Evolutionary conservation across 495 filamentous ascomycete species (phyloP).

Genomic region (Thermothielavioides terrestris): DNA sequence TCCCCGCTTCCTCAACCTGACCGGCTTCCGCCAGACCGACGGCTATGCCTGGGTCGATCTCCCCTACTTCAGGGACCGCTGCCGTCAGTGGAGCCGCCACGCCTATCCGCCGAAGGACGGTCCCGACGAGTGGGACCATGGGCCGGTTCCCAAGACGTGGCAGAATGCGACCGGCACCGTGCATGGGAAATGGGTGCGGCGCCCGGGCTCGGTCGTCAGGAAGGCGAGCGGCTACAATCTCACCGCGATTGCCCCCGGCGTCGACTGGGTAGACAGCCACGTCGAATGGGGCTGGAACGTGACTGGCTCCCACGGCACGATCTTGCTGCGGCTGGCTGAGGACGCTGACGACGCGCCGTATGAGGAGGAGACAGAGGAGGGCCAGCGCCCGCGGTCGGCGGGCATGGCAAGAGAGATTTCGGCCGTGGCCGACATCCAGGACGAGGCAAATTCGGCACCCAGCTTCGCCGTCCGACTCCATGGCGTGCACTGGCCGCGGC

Average conservation of each 20-base stretch:
- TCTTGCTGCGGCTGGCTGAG: slow-evolving; percentile 44
- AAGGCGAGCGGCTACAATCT: slow-evolving; percentile 39
- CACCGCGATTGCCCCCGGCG: slow-evolving; percentile 35
- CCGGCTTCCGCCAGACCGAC: slow-evolving; percentile 64
- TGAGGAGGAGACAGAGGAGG: slow-evolving; percentile 13
- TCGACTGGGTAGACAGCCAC: slow-evolving; percentile 30
- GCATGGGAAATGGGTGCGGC: slow-evolving; percentile 65
- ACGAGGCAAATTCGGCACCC: slow-evolving; percentile 54
- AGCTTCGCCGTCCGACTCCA: slow-evolving; percentile 67
- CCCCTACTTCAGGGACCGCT: slow-evolving; percentile 37
- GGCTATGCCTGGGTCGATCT: slow-evolving; percentile 64
- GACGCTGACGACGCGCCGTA: slow-evolving; percentile 41
- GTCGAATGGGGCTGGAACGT: slow-evolving; percentile 59
- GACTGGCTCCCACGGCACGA: slow-evolving; percentile 51
- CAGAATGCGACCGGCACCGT: slow-evolving; percentile 74
- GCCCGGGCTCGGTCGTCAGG: slow-evolving; percentile 30
- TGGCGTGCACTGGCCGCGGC: slow-evolving; percentile 72
- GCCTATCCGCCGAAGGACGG: slow-evolving; percentile 26
- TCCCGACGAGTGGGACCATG: slow-evolving; percentile 27
- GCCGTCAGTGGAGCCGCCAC: slow-evolving; percentile 37
- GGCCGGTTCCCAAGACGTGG: slow-evolving; percentile 50
- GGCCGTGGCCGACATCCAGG: slow-evolving; percentile 60
- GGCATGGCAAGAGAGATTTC: slow-evolving; percentile 48
- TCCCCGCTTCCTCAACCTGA: slow-evolving; percentile 64
- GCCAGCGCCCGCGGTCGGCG: slow-evolving; percentile 9